phyloP scores from a whole-genome alignment of 2,329 filamentous ascomycete species.

The Fusarium liriodendri region DNA sequence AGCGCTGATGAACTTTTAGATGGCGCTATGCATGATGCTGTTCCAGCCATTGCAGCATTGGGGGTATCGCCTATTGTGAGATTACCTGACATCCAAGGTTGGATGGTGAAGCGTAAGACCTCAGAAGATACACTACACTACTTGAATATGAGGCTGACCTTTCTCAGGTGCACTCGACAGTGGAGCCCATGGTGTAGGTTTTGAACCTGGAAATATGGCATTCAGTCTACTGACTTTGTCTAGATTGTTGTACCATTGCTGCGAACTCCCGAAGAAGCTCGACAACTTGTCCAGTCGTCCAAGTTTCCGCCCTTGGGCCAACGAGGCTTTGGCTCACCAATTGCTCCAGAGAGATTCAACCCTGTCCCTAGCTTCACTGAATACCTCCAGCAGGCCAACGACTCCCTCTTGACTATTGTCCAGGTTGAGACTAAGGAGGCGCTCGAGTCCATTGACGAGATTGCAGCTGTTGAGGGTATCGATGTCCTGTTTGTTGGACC shows the following conservation, averaged over 20 bases:
- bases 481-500: conserved; percentile 75
- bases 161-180: conserved; percentile 59
- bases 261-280: conserved; percentile 57
- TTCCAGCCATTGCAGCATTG: conserved; percentile 61
- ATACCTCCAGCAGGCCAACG: conserved; percentile 63
- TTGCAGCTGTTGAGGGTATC: conserved; percentile 68
- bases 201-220: no score
- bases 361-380: conserved; percentile 58
- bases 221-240: conserved; percentile 16
- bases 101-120: conserved; percentile 58
- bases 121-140: not conserved
- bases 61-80: conserved; percentile 59
- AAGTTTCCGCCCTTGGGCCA: conserved; percentile 63
- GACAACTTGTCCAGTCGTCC: conserved; percentile 57
- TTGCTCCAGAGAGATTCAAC: conserved; percentile 56
- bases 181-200: conserved; percentile 61
- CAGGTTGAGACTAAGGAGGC: conserved; percentile 76
- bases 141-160: conserved; percentile 3
- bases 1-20: conserved; percentile 45
- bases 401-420: conserved; percentile 69
- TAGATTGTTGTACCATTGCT: conserved; percentile 60
- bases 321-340: conserved; percentile 62
- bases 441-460: conserved; percentile 69
- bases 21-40: conserved; percentile 64
- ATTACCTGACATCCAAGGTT: conserved; percentile 62